phyloP scores from a whole-genome alignment of 2,329 filamentous ascomycete species.

The Chaetomium strumarium region DNA sequence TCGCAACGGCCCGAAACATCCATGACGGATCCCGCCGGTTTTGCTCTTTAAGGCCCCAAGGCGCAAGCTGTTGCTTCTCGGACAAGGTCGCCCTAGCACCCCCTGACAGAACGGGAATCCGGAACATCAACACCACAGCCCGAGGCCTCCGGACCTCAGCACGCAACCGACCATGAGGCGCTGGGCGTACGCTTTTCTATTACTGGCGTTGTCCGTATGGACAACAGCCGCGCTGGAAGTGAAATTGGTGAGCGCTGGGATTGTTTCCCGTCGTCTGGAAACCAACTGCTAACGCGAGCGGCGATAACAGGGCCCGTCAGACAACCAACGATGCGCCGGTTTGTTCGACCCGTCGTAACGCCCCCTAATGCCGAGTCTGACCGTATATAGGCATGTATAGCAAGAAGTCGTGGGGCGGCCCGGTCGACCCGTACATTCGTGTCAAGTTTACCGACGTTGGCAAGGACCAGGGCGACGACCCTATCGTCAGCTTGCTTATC shows the following conservation, averaged over 20 bases:
- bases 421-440: slow-evolving; percentile 81
- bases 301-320: slow-evolving; percentile 59
- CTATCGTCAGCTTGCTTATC: slow-evolving; percentile 75
- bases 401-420: slow-evolving; percentile 79
- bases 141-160: background rate
- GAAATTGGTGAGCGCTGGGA: slow-evolving; percentile 42
- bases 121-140: background rate
- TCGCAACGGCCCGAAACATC: background rate
- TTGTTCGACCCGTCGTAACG: slow-evolving; percentile 21
- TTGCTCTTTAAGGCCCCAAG: background rate
- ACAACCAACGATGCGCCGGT: slow-evolving; percentile 73
- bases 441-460: slow-evolving; percentile 58
- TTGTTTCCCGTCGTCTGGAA: background rate
- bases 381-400: slow-evolving; percentile 77
- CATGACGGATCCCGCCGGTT: slow-evolving; percentile 3
- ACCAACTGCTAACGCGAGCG: background rate
- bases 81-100: background rate
- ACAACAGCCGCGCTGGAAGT: slow-evolving; percentile 53
- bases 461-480: slow-evolving; percentile 58
- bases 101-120: background rate
- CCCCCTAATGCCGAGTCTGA: background rate
- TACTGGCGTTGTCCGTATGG: slow-evolving; percentile 50
- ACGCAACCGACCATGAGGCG: slow-evolving; percentile 43
- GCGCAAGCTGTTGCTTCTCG: background rate
- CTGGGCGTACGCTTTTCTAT: slow-evolving; percentile 43